Percentiles rank a stretch among this genome's conserved stretches.
phyloP scores from a whole-genome alignment of 805 yeast genomes.

The Teunomyces pallodes region DNA sequence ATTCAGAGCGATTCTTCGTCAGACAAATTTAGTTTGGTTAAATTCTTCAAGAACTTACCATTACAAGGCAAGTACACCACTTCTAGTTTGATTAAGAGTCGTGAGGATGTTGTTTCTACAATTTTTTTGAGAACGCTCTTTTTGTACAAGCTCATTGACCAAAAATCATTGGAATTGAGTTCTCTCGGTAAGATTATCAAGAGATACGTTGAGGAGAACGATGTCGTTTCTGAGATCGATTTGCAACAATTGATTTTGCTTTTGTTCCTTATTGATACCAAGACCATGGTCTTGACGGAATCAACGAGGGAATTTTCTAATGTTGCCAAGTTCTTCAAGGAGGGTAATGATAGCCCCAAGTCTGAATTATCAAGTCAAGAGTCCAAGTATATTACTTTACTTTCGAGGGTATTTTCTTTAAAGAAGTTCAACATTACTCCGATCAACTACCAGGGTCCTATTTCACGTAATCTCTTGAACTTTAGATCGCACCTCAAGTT shows the following conservation, averaged over 20 bases:
- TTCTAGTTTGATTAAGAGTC: slow-evolving; percentile 32
- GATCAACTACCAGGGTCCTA: slow-evolving; percentile 60
- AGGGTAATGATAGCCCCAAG: slow-evolving; percentile 7
- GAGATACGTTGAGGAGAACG: slow-evolving; percentile 20
- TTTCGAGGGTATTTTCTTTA: slow-evolving; percentile 38
- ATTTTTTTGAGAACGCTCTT: slow-evolving; percentile 52
- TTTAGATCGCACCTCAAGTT: slow-evolving; percentile 65
- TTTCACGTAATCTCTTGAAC: slow-evolving; percentile 62
- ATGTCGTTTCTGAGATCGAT: slow-evolving; percentile 13
- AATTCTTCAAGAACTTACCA: slow-evolving; percentile 22
- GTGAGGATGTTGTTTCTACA: slow-evolving; percentile 57
- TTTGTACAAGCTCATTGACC: slow-evolving; percentile 48
- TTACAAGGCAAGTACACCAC: slow-evolving; percentile 23
- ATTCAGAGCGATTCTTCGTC: slow-evolving; percentile 11
- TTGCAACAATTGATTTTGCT: slow-evolving; percentile 47
- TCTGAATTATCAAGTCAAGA: slow-evolving; percentile 42
- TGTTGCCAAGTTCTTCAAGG: slow-evolving; percentile 33
- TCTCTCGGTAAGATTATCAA: slow-evolving; percentile 52
- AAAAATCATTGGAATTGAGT: slow-evolving; percentile 41
- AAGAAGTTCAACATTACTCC: slow-evolving; percentile 36
- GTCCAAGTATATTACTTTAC: slow-evolving; percentile 23
- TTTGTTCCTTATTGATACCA: slow-evolving; percentile 40
- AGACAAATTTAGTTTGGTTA: slow-evolving; percentile 21
- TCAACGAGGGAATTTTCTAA: slow-evolving; percentile 29
- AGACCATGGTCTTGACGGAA: slow-evolving; percentile 40